Evolutionary conservation across 768 basidiomycete genomes (phyloP), one percentile per base, ranked within the genome.

Genomic region (Nidularia pulvinata): DNA sequence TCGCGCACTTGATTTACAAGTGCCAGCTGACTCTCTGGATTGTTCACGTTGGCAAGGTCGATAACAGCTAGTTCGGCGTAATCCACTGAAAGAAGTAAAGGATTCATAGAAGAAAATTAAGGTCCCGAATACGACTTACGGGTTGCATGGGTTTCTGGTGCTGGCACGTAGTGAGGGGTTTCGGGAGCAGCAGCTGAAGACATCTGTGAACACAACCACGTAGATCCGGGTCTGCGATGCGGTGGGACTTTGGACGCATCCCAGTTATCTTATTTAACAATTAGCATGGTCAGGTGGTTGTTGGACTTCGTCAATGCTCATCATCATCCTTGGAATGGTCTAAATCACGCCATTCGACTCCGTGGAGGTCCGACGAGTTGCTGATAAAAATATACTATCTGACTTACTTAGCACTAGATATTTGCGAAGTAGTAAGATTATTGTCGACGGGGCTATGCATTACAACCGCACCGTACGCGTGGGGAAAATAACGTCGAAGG

Each of bases 1-100:
- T 77, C 69, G 44, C 65, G 66, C 6, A 78, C 69, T 56, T 78
- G 69, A 4, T 53, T 50, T 0, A 73, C 72, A 4, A 83, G 61
- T 35, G 57, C 58, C 1, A 62, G 60, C 7, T 74, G 71, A 3
- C 69, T 72, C 50, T 77, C 70, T 1, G 61, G 58, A 13, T 68
- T 77, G 4, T 57, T 46, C 1, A 69, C 73, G 52, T 71, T 67
- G 19, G 79, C 67, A 16, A 84, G 59, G 57, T 83, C 81, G 48
- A 84, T 72, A 42, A 77, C 67, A 1, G 77, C 65, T 7, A 84
- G 71, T 25, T 81, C 76, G 4, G 77, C 82, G 46, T 57, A 66
- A 36, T 66, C 67, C 51, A 69, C 60, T 65, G 33, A 35, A 51
- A 25, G 22, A 35, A 54, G 39, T 42, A 11, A 42, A 42, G 13